Conservation (phyloP, 805 yeast species). For the Teunomyces cretensis region DNA sequence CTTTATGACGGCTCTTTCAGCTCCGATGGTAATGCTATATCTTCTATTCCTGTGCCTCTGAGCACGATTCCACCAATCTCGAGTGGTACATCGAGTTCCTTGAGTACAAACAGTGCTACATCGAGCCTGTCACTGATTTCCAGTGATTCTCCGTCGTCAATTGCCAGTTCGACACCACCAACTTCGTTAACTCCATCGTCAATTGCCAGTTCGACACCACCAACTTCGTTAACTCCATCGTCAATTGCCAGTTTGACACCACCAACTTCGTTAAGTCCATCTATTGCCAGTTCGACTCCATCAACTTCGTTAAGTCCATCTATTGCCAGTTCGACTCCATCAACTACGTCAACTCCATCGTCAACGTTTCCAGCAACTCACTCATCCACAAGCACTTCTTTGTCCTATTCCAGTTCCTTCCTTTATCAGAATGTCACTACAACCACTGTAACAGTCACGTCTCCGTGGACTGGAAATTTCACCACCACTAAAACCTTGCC, state of each 20-base stretch:
- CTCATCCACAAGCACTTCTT: background rate
- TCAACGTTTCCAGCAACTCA: background rate
- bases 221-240: no score
- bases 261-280: no score
- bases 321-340: background rate
- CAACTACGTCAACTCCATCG: background rate
- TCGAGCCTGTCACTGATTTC: background rate
- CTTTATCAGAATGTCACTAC: background rate
- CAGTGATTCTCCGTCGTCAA: no score
- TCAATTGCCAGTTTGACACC: no score
- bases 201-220: no score
- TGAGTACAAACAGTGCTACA: background rate
- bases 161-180: no score
- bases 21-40: background rate
- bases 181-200: no score
- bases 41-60: background rate
- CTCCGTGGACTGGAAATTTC: conserved; percentile 4
- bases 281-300: no score
- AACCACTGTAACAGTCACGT: conserved; percentile 1
- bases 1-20: background rate
- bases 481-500: conserved; percentile 2
- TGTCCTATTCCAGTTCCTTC: background rate
- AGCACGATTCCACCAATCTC: background rate
- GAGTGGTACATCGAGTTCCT: background rate
- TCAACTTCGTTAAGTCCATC: no score